Conservation (phyloP, 768 basidiomycete genomes). For the Pulveroboletus sp. region DNA sequence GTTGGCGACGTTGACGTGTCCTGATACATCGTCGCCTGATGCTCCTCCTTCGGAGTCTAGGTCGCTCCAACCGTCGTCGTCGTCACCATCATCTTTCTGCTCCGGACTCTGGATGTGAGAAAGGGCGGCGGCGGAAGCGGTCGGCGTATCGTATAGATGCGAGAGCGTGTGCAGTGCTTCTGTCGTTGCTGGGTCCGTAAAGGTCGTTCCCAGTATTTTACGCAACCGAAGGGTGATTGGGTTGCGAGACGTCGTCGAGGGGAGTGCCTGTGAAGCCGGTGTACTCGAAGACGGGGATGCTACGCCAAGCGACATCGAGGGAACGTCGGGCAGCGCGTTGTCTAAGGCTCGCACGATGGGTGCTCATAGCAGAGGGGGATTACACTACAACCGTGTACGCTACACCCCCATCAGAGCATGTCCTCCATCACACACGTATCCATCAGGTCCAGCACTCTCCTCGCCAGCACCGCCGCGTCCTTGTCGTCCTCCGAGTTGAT, state of each 20-base stretch:
- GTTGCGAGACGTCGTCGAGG: conserved; percentile 38
- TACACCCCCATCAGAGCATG: conserved; percentile 9
- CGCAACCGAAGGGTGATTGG: conserved; percentile 86
- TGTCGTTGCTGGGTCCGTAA: conserved; percentile 68
- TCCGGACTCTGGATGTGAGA: background rate
- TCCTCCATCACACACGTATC: conserved; percentile 30
- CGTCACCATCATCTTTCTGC: conserved; percentile 35
- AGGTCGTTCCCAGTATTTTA: conserved; percentile 81
- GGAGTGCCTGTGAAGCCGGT: conserved; percentile 9
- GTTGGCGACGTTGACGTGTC: conserved; percentile 37
- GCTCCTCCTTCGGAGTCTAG: conserved; percentile 10
- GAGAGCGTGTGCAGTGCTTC: conserved; percentile 84
- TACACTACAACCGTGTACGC: background rate
- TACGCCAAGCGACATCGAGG: conserved; percentile 10
- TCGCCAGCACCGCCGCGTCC: conserved; percentile 54
- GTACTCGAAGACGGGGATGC: conserved; percentile 1
- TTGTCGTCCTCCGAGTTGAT: conserved; percentile 53
- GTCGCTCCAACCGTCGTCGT: conserved; percentile 27
- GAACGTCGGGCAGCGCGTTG: background rate
- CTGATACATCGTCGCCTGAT: conserved; percentile 7
- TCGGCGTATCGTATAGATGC: conserved; percentile 54
- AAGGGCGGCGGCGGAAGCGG: conserved; percentile 16
- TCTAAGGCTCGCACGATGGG: background rate
- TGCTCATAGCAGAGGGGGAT: background rate
- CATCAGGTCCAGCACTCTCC: conserved; percentile 49